Base-by-base conservation (phyloP, 768 basidiomycete species). In the Chlorophyllum brunneum region DNA sequence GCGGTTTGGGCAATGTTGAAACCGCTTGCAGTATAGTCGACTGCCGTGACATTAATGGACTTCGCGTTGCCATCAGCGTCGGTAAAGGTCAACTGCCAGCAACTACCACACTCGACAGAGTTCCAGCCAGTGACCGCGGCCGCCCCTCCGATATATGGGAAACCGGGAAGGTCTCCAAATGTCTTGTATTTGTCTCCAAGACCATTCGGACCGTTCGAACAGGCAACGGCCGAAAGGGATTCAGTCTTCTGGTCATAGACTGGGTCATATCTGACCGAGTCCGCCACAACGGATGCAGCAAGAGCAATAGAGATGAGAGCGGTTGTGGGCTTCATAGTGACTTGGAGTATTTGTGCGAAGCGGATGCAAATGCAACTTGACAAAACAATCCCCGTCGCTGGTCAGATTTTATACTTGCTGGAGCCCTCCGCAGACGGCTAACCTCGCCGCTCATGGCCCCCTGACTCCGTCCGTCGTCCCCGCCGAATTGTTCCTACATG, bases 61-160 rank as follows among this genome's bases (percentile, higher is more conserved):
- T 54, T 72, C 18, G 59, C 59, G 1, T 49, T 57, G 3, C 70
- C 69, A 4, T 55, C 41, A 4, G 48, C 23, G 46, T 67, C 64
- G 31, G 70, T 69, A 64, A 74, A 84, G 4, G 76, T 74, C 56
- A 86, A 61, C 53, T 71, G 49, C 82, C 82, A 86, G 65, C 85
- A 86, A 22, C 75, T 73, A 1, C 81, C 82, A 58, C 84, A 86
- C 38, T 70, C 66, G 1, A 63, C 54, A 1, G 81, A 83, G 61
- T 80, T 72, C 65, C 67, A 85, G 23, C 74, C 76, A 5, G 63
- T 64, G 51, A 86, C 68, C 31, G 73, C 79, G 13, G 71, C 67
- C 0, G 73, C 78, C 1, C 78, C 83, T 26, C 81, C 83, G 59
- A 86, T 80, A 63, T 70, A 61, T 0, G 84, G 82, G 70, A 83